phyloP scores from a whole-genome alignment of 108 stramenopile genomes.

The Cyclotella atomus region DNA sequence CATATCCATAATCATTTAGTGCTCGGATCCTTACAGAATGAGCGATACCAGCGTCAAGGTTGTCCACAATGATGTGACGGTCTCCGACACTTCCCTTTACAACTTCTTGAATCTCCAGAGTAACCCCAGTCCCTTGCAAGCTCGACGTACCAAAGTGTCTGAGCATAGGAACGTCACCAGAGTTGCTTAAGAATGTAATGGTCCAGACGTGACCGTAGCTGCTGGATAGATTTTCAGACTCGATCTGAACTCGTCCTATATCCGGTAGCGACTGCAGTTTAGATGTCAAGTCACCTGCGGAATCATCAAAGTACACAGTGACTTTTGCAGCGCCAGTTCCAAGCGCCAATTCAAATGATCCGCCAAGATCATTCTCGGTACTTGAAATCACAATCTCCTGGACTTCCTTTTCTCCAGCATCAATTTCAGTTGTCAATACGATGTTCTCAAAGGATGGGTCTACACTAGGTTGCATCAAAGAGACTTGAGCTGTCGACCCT shows the following conservation, averaged over 20 bases:
- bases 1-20: constrained; percentile 47
- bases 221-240: not conserved
- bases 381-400: constrained; percentile 36
- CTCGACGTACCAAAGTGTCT: constrained; percentile 29
- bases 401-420: constrained; percentile 17
- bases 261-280: constrained; percentile 46
- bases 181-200: constrained; percentile 48
- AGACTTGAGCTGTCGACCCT: constrained; percentile 20
- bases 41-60: constrained; percentile 30
- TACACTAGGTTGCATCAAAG: constrained; percentile 27
- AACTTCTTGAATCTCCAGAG: constrained; percentile 34
- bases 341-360: constrained; percentile 33
- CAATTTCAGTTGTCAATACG: constrained; percentile 27
- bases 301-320: constrained; percentile 24
- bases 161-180: constrained; percentile 63
- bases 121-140: constrained; percentile 35
- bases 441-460: constrained; percentile 35
- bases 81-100: constrained; percentile 29
- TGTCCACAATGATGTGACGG: constrained; percentile 25
- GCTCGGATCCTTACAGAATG: constrained; percentile 50
- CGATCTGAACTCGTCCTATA: constrained; percentile 47
- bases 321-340: constrained; percentile 15
- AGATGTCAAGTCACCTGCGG: constrained; percentile 43
- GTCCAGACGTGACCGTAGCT: constrained; percentile 44
- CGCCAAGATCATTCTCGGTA: constrained; percentile 26